Evolutionary conservation across 441 rosid species (phyloP).

Genomic region (Populus hybrid): DNA sequence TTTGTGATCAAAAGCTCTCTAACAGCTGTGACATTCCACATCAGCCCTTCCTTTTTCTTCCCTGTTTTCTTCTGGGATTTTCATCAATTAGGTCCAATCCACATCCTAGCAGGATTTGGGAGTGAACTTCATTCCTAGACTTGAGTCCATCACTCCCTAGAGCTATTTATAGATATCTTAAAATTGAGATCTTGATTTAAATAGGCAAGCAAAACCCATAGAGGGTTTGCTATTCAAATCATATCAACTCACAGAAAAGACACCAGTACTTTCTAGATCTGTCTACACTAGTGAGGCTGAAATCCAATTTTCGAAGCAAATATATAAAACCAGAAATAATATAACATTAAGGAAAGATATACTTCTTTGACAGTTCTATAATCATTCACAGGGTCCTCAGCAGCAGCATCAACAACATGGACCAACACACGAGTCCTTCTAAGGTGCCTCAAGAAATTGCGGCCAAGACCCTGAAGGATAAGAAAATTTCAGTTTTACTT

Average conservation of each 20-base stretch:
- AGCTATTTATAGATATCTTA: background rate
- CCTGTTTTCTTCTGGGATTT: background rate
- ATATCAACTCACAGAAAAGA: background rate
- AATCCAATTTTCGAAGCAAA: background rate
- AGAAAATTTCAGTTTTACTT: conserved; percentile 17
- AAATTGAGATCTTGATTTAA: background rate
- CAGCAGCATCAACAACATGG: conserved; percentile 74
- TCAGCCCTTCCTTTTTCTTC: background rate
- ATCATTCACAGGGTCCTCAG: conserved; percentile 66
- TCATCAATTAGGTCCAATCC: background rate
- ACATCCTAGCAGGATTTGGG: background rate
- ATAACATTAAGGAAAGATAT: conserved; percentile 17
- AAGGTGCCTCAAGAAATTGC: conserved; percentile 75
- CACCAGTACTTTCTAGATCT: background rate
- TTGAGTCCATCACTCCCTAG: background rate
- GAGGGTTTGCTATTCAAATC: background rate
- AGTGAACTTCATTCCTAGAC: background rate
- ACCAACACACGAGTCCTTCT: conserved; percentile 68
- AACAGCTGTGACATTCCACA: background rate
- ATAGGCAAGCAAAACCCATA: background rate
- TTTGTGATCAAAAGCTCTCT: no score
- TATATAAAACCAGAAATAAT: background rate
- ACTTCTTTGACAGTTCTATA: conserved; percentile 73
- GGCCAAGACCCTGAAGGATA: conserved; percentile 62
- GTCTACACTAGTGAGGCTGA: background rate